phyloP scores from a whole-genome alignment of 768 basidiomycete species.

The Hydnomerulius pinastri region DNA sequence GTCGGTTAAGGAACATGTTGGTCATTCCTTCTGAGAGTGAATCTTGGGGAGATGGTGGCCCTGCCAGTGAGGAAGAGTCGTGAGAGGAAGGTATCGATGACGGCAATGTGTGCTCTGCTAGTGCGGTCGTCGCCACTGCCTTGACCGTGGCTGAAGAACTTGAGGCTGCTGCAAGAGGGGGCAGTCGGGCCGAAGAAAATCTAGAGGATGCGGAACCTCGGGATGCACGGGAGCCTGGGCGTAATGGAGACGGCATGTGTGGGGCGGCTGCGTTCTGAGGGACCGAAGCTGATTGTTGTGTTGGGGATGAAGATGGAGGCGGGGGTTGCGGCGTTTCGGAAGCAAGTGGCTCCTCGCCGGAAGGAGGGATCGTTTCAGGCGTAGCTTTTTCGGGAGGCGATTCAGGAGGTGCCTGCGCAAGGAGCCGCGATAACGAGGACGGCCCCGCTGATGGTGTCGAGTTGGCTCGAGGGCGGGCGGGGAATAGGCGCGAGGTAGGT shows the following conservation, averaged over 20 bases:
- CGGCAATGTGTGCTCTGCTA: conserved; percentile 55
- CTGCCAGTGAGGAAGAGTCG: conserved; percentile 28
- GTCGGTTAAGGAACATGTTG: conserved; percentile 44
- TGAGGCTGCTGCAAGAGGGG: conserved; percentile 53
- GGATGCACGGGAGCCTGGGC: conserved; percentile 74
- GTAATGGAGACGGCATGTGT: conserved; percentile 55
- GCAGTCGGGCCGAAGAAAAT: conserved; percentile 65
- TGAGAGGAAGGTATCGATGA: conserved; percentile 44
- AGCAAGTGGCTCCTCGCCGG: conserved; percentile 33
- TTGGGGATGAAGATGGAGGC: conserved; percentile 34
- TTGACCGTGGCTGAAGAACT: conserved; percentile 48
- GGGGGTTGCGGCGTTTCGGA: conserved; percentile 16
- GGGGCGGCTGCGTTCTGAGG: conserved; percentile 32
- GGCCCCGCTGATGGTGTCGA: conserved; percentile 72
- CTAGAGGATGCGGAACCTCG: conserved; percentile 67
- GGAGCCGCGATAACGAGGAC: conserved; percentile 75
- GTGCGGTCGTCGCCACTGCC: conserved; percentile 66
- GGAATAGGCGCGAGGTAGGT: conserved; percentile 69
- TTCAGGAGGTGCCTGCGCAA: conserved; percentile 66
- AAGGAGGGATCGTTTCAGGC: conserved; percentile 28
- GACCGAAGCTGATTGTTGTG: conserved; percentile 39
- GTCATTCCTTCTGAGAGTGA: conserved; percentile 64
- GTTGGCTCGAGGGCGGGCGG: conserved; percentile 60
- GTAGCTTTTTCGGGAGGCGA: conserved; percentile 32
- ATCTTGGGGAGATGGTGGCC: conserved; percentile 61